phyloP scores from a whole-genome alignment of 2,329 filamentous ascomycete species.

The Scedosporium boydii region DNA sequence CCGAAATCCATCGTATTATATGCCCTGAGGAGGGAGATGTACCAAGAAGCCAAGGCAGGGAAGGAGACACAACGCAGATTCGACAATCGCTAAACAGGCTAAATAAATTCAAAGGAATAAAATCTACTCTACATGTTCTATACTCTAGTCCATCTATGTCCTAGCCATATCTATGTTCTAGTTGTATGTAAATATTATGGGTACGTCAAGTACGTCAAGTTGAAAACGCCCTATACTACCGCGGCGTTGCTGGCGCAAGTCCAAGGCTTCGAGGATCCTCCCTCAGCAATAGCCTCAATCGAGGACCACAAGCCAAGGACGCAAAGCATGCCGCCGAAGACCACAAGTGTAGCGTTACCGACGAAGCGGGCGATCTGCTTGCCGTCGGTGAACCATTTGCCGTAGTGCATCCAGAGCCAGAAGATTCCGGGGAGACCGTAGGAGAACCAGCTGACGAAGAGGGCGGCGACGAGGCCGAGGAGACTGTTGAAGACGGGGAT shows the following conservation, averaged over 20 bases:
- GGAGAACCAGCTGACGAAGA: slow-evolving; percentile 26
- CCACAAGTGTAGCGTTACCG: slow-evolving; percentile 20
- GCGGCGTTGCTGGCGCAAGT: slow-evolving; percentile 16
- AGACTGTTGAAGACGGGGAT: slow-evolving; percentile 19
- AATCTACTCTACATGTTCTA: too few species aligned
- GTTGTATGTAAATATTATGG: too few species aligned
- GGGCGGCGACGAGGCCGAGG: slow-evolving; percentile 19
- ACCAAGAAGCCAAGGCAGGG: too few species aligned
- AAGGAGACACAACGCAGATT: too few species aligned
- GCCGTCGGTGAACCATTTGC: slow-evolving; percentile 24
- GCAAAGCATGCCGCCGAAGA: slow-evolving; percentile 25
- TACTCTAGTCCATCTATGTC: too few species aligned
- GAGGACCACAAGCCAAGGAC: slow-evolving; percentile 29
- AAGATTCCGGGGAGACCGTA: slow-evolving; percentile 22
- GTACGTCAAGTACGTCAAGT: too few species aligned
- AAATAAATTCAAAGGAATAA: too few species aligned
- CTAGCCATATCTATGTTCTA: too few species aligned
- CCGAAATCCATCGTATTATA: too few species aligned
- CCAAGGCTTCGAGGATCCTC: slow-evolving; percentile 22
- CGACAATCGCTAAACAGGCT: too few species aligned
- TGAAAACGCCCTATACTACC: not conserved
- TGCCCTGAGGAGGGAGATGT: too few species aligned
- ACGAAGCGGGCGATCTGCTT: slow-evolving; percentile 21
- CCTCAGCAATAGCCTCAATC: slow-evolving; percentile 23
- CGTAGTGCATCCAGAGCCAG: slow-evolving; percentile 26